Evolutionary conservation across 768 basidiomycete genomes (phyloP), one percentile per base, ranked within the genome.

Genomic region (Xerocomus spinulosus): DNA sequence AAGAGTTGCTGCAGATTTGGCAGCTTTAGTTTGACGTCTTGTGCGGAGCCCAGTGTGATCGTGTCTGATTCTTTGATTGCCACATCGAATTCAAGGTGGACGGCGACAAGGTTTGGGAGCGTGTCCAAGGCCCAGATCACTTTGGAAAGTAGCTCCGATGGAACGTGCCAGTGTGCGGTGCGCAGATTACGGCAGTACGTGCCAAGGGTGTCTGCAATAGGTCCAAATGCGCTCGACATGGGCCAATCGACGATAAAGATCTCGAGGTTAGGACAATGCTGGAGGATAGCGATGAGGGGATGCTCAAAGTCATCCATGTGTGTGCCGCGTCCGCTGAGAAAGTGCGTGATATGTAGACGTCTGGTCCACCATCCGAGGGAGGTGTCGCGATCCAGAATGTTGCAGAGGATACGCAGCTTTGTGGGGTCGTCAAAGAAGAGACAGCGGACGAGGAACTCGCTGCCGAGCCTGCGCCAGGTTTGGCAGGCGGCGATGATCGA

Each of bases 111-210:
- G 43, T 66, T 65, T 1, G 80, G 80, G 5, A 90, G 74, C 1
- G 78, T 74, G 45, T 80, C 77, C 2, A 90, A 69, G 5, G 84
- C 80, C 82, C 83, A 85, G 36, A 88, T 87, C 5, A 86, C 74
- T 57, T 83, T 85, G 12, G 81, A 70, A 2, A 85, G 64, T 0
- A 76, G 71, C 17, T 76, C 72, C 0, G 72, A 71, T 0, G 82
- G 78, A 9, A 87, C 68, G 46, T 75, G 77, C 72, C 82, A 79
- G 42, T 81, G 77, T 0, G 83, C 73, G 0, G 83, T 83, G 9
- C 78, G 80, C 17, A 90, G 66, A 37, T 73, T 74, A 14, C 65
- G 66, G 14, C 78, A 72, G 48, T 69, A 78, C 2, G 69, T 75
- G 42, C 75, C 74, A 1, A 90, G 71, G 0, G 85, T 74, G 55